Evolutionary conservation across 2,329 filamentous ascomycete genomes (phyloP), one percentile per base, ranked within the genome.

Genomic region (Drechslerella dactyloides): DNA sequence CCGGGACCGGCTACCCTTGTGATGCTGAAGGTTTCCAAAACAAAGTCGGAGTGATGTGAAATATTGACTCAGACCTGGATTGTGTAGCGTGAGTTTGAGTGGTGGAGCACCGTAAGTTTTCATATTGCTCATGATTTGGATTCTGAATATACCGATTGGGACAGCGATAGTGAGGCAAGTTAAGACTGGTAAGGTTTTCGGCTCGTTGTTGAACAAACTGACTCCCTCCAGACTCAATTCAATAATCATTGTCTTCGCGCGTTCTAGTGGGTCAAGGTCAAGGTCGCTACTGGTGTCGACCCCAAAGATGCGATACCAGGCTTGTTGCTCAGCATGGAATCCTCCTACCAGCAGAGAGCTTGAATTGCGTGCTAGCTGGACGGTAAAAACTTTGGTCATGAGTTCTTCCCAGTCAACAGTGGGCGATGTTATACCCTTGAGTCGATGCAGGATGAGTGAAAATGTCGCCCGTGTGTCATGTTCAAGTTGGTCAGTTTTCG

Each of bases 101-200:
- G 50, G 51, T 7, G 75, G 75, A 4, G 60, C 68, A 1, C 74
- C 73, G 11, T 69, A 52, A 19, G 52, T 15, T 10, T 52, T 23
- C n/a, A 7, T 58, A 37, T 15, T 63, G 58, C 17, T 70, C 65
- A 21, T 63, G 59, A n/a, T n/a, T n/a, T n/a, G n/a, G n/a, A n/a
- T n/a, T n/a, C n/a, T n/a, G n/a, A n/a, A n/a, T n/a, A n/a, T n/a
- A n/a, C n/a, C n/a, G n/a, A n/a, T n/a, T n/a, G n/a, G n/a, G n/a
- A n/a, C n/a, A n/a, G n/a, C n/a, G n/a, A n/a, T n/a, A n/a, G n/a
- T n/a, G n/a, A n/a, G n/a, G n/a, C n/a, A n/a, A n/a, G n/a, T n/a
- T n/a, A n/a, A n/a, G n/a, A n/a, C n/a, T n/a, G n/a, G n/a, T n/a
- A n/a, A n/a, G n/a, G n/a, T n/a, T n/a, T n/a, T n/a, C n/a, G n/a